phyloP scores from a whole-genome alignment of 805 yeast genomes.

The Cyberlindnera mrakii region DNA sequence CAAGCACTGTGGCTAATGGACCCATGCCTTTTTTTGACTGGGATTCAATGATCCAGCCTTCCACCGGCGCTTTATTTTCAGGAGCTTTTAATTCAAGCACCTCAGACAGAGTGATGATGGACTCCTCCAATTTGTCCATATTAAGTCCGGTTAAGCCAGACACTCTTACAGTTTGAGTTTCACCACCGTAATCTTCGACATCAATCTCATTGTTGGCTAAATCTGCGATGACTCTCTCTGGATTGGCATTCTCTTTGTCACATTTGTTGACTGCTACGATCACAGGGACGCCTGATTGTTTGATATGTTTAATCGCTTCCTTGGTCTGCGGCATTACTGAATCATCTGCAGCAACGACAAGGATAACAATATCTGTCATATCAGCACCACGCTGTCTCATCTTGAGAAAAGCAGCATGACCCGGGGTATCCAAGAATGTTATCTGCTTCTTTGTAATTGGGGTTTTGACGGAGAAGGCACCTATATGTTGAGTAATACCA shows the following conservation, averaged over 20 bases:
- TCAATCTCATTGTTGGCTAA: conserved; percentile 72
- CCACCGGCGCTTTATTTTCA: conserved; percentile 42
- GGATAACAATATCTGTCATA: conserved; percentile 83
- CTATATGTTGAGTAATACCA: conserved; percentile 96
- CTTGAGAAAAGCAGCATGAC: conserved; percentile 93
- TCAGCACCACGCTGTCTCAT: conserved; percentile 97
- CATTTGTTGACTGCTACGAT: conserved; percentile 92
- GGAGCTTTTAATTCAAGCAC: conserved; percentile 70
- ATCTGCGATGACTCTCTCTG: conserved; percentile 74
- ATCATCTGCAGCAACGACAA: conserved; percentile 96
- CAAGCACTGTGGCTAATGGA: conserved; percentile 75
- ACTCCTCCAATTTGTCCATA: conserved; percentile 86
- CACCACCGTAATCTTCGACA: conserved; percentile 93
- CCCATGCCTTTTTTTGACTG: conserved; percentile 80
- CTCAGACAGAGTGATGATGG: conserved; percentile 80
- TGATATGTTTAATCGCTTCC: conserved; percentile 92
- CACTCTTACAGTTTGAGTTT: conserved; percentile 80
- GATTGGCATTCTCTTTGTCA: conserved; percentile 71
- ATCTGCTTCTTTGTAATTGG: conserved; percentile 68
- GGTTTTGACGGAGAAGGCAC: conserved; percentile 87
- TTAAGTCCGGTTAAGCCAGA: conserved; percentile 88
- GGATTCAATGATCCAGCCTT: conserved; percentile 90
- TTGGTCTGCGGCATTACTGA: conserved; percentile 96
- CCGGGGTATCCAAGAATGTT: conserved; percentile 95
- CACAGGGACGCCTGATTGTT: conserved; percentile 71